Conservation (phyloP, 2,329 filamentous ascomycete genomes). For the Botryotinia narcissicola region DNA sequence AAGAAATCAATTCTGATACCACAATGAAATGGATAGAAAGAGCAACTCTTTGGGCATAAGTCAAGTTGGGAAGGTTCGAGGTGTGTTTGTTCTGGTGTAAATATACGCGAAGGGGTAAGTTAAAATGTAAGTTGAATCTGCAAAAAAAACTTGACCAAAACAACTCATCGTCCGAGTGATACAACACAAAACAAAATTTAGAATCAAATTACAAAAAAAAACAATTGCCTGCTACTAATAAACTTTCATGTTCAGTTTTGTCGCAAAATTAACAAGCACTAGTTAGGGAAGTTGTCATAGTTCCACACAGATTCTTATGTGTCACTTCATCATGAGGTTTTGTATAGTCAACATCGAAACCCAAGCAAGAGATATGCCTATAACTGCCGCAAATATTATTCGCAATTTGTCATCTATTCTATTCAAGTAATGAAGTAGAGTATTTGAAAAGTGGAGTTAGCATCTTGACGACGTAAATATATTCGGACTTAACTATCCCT, state of each 20-base stretch:
- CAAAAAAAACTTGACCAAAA: not conserved
- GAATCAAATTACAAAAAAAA: not conserved
- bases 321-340: not conserved
- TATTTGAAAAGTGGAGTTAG: not conserved
- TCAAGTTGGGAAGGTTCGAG: slow-evolving; percentile 2
- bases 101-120: not conserved
- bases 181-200: not conserved
- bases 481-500: not conserved
- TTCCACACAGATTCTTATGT: not conserved
- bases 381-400: not conserved
- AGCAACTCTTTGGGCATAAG: not conserved
- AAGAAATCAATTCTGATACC: not conserved
- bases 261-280: not conserved
- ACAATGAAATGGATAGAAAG: not conserved
- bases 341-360: not conserved
- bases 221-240: not conserved
- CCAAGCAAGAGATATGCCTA: not conserved
- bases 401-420: not conserved
- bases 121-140: not conserved
- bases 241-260: not conserved
- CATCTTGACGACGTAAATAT: not conserved
- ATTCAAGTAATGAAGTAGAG: not conserved
- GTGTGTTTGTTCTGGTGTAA: not conserved
- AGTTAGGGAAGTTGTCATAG: not conserved
- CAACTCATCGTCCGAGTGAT: not conserved